These are phyloP conservation scores for Colletotrichum sp. DNA, from an alignment of 2,329 filamentous ascomycete species.

Conservation along the genomic window DNA sequence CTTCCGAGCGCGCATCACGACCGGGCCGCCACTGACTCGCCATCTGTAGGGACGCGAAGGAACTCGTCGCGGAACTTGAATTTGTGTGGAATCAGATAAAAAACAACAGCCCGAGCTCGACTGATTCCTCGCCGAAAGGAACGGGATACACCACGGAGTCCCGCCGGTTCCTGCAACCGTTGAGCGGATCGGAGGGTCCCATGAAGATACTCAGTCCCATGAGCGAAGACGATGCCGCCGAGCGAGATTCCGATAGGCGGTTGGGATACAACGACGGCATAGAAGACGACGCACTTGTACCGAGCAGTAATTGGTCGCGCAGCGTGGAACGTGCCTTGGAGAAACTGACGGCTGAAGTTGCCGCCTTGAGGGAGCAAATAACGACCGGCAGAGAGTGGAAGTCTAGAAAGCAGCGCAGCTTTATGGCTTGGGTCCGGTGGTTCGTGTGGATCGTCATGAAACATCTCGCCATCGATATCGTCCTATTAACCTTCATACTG, in stretches of 20 bases:
- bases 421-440: constrained; percentile 75
- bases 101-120: constrained; percentile 74
- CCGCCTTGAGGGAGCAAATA: constrained; percentile 90
- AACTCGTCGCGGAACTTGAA: constrained; percentile 92
- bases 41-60: constrained; percentile 71
- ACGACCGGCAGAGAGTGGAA: constrained; percentile 76
- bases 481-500: constrained; percentile 69
- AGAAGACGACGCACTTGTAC: constrained; percentile 47
- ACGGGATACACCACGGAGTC: constrained; percentile 36
- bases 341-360: constrained; percentile 90
- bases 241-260: constrained; percentile 55
- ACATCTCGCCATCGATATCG: constrained; percentile 75
- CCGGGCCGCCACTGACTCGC: neutral
- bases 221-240: constrained; percentile 79
- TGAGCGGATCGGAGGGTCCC: constrained; percentile 56
- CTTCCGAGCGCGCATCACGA: neutral
- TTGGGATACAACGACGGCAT: constrained; percentile 50
- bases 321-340: constrained; percentile 86
- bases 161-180: constrained; percentile 51
- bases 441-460: constrained; percentile 72
- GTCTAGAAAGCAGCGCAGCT: constrained; percentile 66
- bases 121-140: constrained; percentile 60
- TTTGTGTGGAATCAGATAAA: constrained; percentile 99
- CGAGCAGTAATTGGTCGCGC: constrained; percentile 72
- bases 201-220: constrained; percentile 83